Base-by-base conservation (phyloP, 2,329 filamentous ascomycete genomes). In the Aureobasidium pullulans region DNA sequence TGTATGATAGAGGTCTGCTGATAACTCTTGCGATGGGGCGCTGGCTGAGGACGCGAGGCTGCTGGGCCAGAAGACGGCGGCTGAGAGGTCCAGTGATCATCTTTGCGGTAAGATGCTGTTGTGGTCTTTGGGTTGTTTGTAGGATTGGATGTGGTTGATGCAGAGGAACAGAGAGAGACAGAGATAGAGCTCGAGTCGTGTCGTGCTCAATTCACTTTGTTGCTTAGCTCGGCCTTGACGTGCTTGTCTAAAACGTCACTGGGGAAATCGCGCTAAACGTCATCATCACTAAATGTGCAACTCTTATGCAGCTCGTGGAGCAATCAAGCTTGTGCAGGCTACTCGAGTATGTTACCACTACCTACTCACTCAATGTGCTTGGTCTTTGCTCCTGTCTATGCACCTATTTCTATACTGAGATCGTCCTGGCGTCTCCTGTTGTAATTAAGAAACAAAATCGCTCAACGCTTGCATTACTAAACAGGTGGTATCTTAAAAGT, bases 1-100 rank as follows among this genome's bases (percentile, higher is more conserved):
- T 54, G 34, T 57, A 48, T n/a, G 60, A 59, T 23, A 62, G n/a
- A 13, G 46, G 49, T 34, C 60, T 61, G 57, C 36, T 53, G 19
- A 59, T 42, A 31, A 57, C 19, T 16, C 43, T 44, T 29, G 54
- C 54, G 19, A 57, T 4, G 3, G 42, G 54, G 34, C 54, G 54
- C 39, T 57, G 54, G 54, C 54, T 57, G 54, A 57, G 54, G 19
- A 44, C 39, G 48, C 48, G 56, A 59, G 56, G 56, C 19, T 43
- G 36, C 44, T 59, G 47, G n/a, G 57, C 57, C 39, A 60, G 11
- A 19, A 60, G 16, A 19, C 50, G 59, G 43, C 59, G 59, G 59
- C 42, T 56, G 42, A 54, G 28, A 28, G 56, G 42, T 47, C 37
- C 47, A 10, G 31, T 32, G 8, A 62, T 43, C 52, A 54, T 59